Percentiles rank a stretch among this genome's conserved stretches.
Evolutionary conservation across 2,329 filamentous ascomycete species (phyloP).

Genomic region (Beauveria rudraprayagi): DNA sequence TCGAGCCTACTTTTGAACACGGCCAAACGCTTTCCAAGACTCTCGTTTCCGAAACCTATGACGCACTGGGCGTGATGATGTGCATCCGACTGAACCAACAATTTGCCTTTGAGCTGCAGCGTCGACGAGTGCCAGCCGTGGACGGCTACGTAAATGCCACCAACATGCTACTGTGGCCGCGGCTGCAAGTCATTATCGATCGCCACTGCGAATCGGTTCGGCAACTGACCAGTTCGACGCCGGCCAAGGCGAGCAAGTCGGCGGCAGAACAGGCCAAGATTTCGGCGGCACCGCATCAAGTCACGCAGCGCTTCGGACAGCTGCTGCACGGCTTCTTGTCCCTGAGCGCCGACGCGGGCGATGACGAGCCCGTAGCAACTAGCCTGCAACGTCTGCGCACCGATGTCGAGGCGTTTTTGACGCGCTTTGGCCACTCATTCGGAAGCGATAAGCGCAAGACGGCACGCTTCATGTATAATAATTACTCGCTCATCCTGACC

Average conservation of each 20-base stretch:
- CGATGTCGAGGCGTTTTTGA: conserved; percentile 78
- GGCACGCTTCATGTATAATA: conserved; percentile 87
- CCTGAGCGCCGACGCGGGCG: conserved; percentile 77
- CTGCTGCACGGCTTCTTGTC: conserved; percentile 77
- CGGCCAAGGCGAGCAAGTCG: conserved; percentile 31
- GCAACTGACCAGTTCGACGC: conserved; percentile 46
- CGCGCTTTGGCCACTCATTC: conserved; percentile 66
- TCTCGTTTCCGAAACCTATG: conserved; percentile 68
- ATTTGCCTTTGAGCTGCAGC: conserved; percentile 86
- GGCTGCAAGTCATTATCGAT: conserved; percentile 91
- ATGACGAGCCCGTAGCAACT: conserved; percentile 84
- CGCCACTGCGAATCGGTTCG: conserved; percentile 83
- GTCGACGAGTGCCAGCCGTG: conserved; percentile 78
- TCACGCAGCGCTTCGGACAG: conserved; percentile 94
- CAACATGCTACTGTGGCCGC: conserved; percentile 93
- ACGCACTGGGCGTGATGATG: conserved; percentile 80
- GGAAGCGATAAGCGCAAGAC: conserved; percentile 68
- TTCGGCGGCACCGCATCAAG: conserved; percentile 77
- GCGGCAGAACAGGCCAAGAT: conserved; percentile 48
- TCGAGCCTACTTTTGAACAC: conserved; percentile 80
- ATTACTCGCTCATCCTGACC: conserved; percentile 88
- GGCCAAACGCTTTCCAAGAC: conserved; percentile 69
- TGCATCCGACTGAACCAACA: conserved; percentile 91
- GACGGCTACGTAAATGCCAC: conserved; percentile 92
- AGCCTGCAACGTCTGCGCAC: conserved; percentile 68